phyloP scores from a whole-genome alignment of 2,329 filamentous ascomycete species.

The Fusarium nisikadoi region DNA sequence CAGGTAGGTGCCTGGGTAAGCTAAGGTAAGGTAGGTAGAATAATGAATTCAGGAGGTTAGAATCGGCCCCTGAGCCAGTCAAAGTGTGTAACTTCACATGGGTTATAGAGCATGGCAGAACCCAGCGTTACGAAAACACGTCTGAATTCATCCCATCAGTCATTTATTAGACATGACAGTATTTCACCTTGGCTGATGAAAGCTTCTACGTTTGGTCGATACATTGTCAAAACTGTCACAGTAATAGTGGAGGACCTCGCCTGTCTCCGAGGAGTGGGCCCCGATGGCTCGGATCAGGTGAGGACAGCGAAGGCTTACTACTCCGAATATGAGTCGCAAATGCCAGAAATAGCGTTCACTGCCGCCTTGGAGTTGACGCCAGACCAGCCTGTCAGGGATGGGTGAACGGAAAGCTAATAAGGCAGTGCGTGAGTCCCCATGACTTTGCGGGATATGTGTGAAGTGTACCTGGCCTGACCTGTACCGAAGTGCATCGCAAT shows the following conservation, averaged over 20 bases:
- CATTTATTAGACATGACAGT: neutral
- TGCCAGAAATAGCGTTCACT: slow-evolving; percentile 45
- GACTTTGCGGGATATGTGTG: neutral
- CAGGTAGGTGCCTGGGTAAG: neutral
- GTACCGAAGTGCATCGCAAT: neutral
- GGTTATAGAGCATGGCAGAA: neutral
- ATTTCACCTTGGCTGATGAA: slow-evolving; percentile 1
- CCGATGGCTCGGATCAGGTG: slow-evolving; percentile 36
- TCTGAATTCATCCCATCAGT: neutral
- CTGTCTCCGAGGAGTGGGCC: slow-evolving; percentile 34
- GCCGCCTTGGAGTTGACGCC: slow-evolving; percentile 37
- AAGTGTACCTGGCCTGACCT: neutral
- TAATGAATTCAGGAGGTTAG: slow-evolving; percentile 13
- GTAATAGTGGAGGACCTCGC: slow-evolving; percentile 35
- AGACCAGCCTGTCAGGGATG: slow-evolving; percentile 25
- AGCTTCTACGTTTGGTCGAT: slow-evolving; percentile 5
- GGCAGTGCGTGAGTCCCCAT: slow-evolving; percentile 10
- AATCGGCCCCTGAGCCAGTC: neutral
- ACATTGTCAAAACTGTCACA: slow-evolving; percentile 10
- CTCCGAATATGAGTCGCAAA: slow-evolving; percentile 24
- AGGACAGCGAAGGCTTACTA: slow-evolving; percentile 30
- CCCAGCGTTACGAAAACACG: neutral
- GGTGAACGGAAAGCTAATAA: slow-evolving; percentile 2
- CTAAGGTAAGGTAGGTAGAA: neutral
- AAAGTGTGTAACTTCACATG: neutral